Evolutionary conservation across 2,329 filamentous ascomycete genomes (phyloP), one percentile per base, ranked within the genome.

Genomic region (Stachybotrys echinatus): DNA sequence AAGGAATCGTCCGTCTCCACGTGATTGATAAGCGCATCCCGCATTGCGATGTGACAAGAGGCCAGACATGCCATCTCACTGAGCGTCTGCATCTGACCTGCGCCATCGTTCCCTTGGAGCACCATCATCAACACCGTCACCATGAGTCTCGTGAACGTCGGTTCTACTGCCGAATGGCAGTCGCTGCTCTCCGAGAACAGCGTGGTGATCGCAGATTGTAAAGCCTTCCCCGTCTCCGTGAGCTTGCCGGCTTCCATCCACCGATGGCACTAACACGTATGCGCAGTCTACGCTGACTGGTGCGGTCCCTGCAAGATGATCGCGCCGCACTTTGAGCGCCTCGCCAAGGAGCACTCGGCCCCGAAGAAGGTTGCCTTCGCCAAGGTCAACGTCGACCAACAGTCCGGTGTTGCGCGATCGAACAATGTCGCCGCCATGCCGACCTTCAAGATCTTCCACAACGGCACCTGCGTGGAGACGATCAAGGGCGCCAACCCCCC

Each of bases 271-370:
- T 68, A 65, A 65, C 57, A 52, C 48, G 39, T 12, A 38, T 47
- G 57, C 60, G 38, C 48, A 95, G 90, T 96, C 78, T 95, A 94
- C 65, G 92, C 92, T 68, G 88, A 95, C 72, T 96, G 90, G 89
- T 97, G 91, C 69, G 88, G 87, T 50, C 91, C 92, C 63, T 96
- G 92, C 81, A 95, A 95, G 73, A 82, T 87, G 65, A 95, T 97
- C 57, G 89, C 89, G 46, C 92, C 92, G 19, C 82, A 88, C 50
- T 97, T 95, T 69, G 89, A 96, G 64, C 83, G 86, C 60, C 84
- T 97, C 51, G 83, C 91, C 45, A 77, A 79, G 52, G 87, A 92
- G 66, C 83, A 94, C 63, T 85, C 90, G 45, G 85, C 90, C 57
- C 85, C 90, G 17, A 86, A 87, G 63, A 85, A 84, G 64, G 87